Base-by-base conservation (phyloP, 192 early-diverging fungal genomes). In the Coemansia brasiliensis region DNA sequence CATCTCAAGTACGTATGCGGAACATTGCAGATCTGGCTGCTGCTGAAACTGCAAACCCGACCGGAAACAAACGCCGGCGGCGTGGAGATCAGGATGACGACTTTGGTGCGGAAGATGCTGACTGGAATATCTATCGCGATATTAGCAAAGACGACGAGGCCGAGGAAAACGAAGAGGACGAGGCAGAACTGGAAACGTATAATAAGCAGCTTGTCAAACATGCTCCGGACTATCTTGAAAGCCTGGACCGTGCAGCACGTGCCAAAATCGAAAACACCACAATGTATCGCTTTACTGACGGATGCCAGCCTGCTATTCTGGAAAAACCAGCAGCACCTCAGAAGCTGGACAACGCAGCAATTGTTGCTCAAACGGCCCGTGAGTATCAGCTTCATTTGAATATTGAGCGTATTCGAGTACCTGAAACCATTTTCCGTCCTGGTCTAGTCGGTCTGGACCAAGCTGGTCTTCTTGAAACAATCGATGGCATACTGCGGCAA, bases 91-190 rank as follows among this genome's bases (percentile, higher is more conserved):
- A 69, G 20, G 93, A 94, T 68, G 94, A 96, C 55, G 91, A 87
- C 3, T 96, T 96, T 82, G 94, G 94, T n/a, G 88, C 87, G 5
- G 90, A 94, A 56, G 93, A 94, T 64, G 89, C 86, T 8, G 93
- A 95, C 71, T 96, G 94, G 94, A 84, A 86, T 66, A 83, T 96
- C 37, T 96, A 96, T 62, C 83, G 91, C 38, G 89, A 92, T 64
- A 93, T 96, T 43, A 93, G 90, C 67, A 89, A 93, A 39, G 84
- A 85, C 11, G 89, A 90, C n/a, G 89, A 89, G 3, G 67, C 64
- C n/a, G 93, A 93, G 41, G 89, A 94, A 43, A 84, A 85, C 2
- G 90, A 91, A 37, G 85, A 88, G 39, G 91, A 93, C 25, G 79
- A 85, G 25, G 73, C 83, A 1, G 67, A 82, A 49, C 62, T 96